Percentiles rank a stretch among this genome's conserved stretches.
Conservation (phyloP, 1,284 basidiomycete genomes). For the Neotropicomus parvogracilis region DNA sequence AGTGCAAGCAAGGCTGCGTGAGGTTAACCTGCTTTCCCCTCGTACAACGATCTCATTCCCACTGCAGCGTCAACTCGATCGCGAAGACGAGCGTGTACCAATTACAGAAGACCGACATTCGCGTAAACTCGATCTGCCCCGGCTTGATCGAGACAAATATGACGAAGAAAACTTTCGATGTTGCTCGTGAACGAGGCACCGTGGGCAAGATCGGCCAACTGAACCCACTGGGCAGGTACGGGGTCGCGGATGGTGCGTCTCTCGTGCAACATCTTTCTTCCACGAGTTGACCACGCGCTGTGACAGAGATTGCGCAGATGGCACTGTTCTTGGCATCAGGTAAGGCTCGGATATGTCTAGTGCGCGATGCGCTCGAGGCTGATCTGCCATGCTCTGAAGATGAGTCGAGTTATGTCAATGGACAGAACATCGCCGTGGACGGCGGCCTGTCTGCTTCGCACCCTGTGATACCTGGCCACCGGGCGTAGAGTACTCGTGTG, state of each 20-base stretch:
- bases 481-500: constrained; percentile 22
- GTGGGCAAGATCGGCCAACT: constrained; percentile 79
- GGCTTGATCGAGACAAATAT: constrained; percentile 91
- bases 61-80: constrained; percentile 73
- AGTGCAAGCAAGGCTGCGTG: constrained; percentile 90
- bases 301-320: constrained; percentile 79
- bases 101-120: constrained; percentile 77
- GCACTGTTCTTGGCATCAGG: constrained; percentile 87
- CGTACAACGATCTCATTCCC: constrained; percentile 6
- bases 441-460: constrained; percentile 75
- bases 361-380: constrained; percentile 5
- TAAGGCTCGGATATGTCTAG: constrained; percentile 33
- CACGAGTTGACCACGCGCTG: constrained; percentile 22
- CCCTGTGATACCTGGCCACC: constrained; percentile 39
- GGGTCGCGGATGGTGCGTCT: constrained; percentile 65
- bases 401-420: constrained; percentile 91
- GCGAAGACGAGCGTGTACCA: constrained; percentile 81
- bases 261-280: constrained; percentile 5
- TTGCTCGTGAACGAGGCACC: constrained; percentile 71
- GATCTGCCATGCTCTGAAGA: constrained; percentile 44
- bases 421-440: constrained; percentile 83
- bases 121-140: constrained; percentile 89
- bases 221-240: constrained; percentile 81
- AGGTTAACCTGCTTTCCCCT: constrained; percentile 28
- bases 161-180: constrained; percentile 73